These are phyloP conservation scores for Ceratocystis smalleyi DNA, from an alignment of 2,329 filamentous ascomycete genomes.

Conservation along the genomic window DNA sequence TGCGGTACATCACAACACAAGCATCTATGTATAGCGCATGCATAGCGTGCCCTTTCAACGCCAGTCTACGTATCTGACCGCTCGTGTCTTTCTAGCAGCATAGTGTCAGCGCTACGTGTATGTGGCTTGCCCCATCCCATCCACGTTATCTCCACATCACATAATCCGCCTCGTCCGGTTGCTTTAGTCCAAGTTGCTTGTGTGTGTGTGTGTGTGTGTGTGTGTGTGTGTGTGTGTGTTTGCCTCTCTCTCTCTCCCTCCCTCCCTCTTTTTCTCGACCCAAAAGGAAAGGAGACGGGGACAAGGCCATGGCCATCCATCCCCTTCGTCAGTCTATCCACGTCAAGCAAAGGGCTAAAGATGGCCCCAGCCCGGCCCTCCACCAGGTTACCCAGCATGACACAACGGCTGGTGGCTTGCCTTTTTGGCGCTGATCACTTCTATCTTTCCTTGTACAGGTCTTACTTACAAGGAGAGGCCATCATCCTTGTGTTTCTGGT, in stretches of 20 bases:
- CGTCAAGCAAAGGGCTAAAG: background rate
- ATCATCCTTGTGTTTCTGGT: background rate
- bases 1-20: too few relatives aligned
- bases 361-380: background rate
- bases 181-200: background rate
- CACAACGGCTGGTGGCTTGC: background rate
- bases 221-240: too few relatives aligned
- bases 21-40: too few relatives aligned
- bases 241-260: background rate
- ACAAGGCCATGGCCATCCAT: background rate
- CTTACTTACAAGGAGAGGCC: background rate
- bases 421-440: conserved; percentile 2
- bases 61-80: too few relatives aligned
- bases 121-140: too few relatives aligned
- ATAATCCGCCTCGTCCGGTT: background rate
- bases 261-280: background rate
- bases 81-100: too few relatives aligned
- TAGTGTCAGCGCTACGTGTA: too few relatives aligned
- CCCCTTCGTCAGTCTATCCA: background rate
- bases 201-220: too few relatives aligned
- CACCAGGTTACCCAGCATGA: background rate
- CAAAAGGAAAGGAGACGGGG: too few relatives aligned
- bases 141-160: too few relatives aligned
- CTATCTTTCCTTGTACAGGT: background rate
- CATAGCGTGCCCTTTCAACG: too few relatives aligned